phyloP scores from a whole-genome alignment of 345 rosid species.

The Dimocarpus longan region DNA sequence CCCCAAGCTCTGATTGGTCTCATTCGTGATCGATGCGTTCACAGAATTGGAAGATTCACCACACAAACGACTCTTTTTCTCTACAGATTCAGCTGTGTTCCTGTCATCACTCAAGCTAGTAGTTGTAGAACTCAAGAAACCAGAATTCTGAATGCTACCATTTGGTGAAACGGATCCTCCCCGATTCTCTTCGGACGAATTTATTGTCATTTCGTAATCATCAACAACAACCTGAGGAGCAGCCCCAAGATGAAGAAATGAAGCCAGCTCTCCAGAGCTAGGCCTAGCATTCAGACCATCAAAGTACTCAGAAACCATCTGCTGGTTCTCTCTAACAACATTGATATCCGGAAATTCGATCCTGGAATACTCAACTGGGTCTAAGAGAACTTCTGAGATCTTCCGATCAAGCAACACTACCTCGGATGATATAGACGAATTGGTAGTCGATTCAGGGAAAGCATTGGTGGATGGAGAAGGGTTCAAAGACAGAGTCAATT shows the following conservation, averaged over 20 bases:
- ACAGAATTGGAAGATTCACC: conserved; percentile 29
- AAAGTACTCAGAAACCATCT: conserved; percentile 79
- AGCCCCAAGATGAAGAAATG: conserved; percentile 76
- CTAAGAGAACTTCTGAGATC: conserved; percentile 45
- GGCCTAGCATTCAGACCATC: conserved; percentile 47
- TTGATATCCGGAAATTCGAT: conserved; percentile 83
- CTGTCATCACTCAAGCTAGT: conserved; percentile 78
- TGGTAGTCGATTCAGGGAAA: neutral
- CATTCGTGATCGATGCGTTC: conserved; percentile 29
- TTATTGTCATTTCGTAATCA: conserved; percentile 57
- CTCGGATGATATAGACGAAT: conserved; percentile 75
- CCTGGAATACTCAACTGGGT: conserved; percentile 77
- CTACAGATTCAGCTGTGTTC: conserved; percentile 61
- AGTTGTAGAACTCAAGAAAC: conserved; percentile 67
- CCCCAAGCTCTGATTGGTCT: conserved; percentile 34
- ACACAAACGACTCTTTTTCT: conserved; percentile 39
- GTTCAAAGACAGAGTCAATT: conserved; percentile 59
- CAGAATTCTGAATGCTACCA: conserved; percentile 48
- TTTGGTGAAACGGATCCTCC: conserved; percentile 36
- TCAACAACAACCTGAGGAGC: conserved; percentile 38
- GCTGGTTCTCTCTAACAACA: conserved; percentile 67
- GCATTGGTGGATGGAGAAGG: conserved; percentile 25
- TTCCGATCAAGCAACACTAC: conserved; percentile 75
- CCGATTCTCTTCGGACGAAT: conserved; percentile 43
- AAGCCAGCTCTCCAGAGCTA: conserved; percentile 35